Evolutionary conservation across 805 yeast species (phyloP).

Genomic region (Priceomyces melissophilus): DNA sequence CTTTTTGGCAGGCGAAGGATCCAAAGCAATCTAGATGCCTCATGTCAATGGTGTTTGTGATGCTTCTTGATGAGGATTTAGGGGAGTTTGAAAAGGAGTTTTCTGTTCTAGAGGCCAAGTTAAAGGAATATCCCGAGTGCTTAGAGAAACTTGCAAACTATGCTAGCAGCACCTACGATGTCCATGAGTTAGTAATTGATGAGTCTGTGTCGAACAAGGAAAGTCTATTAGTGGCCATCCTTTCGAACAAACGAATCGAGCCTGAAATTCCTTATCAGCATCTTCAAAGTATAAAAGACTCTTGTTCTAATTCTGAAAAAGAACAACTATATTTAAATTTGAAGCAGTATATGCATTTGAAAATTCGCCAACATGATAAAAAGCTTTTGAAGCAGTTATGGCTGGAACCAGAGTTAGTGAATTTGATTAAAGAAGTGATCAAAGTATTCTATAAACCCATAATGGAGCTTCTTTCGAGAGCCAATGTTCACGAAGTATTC

Average conservation of each 20-base stretch:
- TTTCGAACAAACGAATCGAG: constrained; percentile 16
- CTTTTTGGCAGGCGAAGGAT: constrained; percentile 13
- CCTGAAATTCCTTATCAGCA: constrained; percentile 14
- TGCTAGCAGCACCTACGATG: constrained; percentile 11
- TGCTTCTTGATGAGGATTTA: constrained; percentile 72
- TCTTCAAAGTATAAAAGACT: constrained; percentile 10
- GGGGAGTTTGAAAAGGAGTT: constrained; percentile 57
- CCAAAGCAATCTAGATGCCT: constrained; percentile 32
- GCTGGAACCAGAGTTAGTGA: constrained; percentile 82
- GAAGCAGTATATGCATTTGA: constrained; percentile 59
- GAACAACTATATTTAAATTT: constrained; percentile 47
- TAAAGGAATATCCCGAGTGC: constrained; percentile 24
- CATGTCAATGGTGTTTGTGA: constrained; percentile 69
- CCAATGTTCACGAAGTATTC: constrained; percentile 38
- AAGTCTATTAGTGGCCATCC: constrained; percentile 23
- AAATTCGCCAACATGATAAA: constrained; percentile 71
- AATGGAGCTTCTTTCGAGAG: constrained; percentile 32
- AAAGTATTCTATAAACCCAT: constrained; percentile 42
- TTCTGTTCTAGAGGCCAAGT: constrained; percentile 40
- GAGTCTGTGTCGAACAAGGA: constrained; percentile 22
- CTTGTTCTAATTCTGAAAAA: constrained; percentile 15
- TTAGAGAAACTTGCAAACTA: constrained; percentile 25
- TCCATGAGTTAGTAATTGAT: constrained; percentile 14
- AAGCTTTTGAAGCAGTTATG: constrained; percentile 70
- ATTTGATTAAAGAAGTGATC: constrained; percentile 67